phyloP scores from a whole-genome alignment of 257 asterid species.

The Nicotiana paniculata region DNA sequence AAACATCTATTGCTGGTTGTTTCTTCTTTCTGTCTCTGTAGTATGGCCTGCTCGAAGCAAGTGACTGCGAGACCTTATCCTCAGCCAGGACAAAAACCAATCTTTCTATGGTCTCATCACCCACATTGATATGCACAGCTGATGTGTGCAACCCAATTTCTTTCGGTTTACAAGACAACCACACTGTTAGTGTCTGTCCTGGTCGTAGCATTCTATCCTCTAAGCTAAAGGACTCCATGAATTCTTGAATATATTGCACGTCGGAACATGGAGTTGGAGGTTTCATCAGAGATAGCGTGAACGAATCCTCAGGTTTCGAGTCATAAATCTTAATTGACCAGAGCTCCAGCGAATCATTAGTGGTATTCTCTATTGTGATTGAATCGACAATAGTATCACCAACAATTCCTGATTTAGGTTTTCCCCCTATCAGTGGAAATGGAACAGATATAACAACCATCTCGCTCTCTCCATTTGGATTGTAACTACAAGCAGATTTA shows the following conservation, averaged over 20 bases:
- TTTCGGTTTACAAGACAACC: slow-evolving; percentile 93
- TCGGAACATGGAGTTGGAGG: slow-evolving; percentile 71
- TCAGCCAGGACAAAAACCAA: slow-evolving; percentile 70
- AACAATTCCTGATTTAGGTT: slow-evolving; percentile 59
- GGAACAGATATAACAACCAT: slow-evolving; percentile 61
- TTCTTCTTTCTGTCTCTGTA: slow-evolving; percentile 48
- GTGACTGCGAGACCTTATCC: slow-evolving; percentile 66
- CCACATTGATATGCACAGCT: slow-evolving; percentile 69
- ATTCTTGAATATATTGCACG: slow-evolving; percentile 36
- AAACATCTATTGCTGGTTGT: slow-evolving; percentile 29
- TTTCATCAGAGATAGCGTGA: slow-evolving; percentile 66
- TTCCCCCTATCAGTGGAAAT: slow-evolving; percentile 50
- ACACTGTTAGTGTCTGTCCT: slow-evolving; percentile 41
- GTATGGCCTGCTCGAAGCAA: slow-evolving; percentile 63
- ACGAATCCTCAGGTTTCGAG: slow-evolving; percentile 72
- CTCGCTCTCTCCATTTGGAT: slow-evolving; percentile 60
- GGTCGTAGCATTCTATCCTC: slow-evolving; percentile 60
- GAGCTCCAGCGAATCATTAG: slow-evolving; percentile 45
- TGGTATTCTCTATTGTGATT: slow-evolving; percentile 48
- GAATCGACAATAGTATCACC: slow-evolving; percentile 58
- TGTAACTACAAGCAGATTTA: slow-evolving; percentile 49
- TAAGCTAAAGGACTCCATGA: slow-evolving; percentile 50
- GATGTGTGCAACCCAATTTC: slow-evolving; percentile 72
- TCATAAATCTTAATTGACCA: slow-evolving; percentile 80
- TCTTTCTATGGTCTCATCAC: slow-evolving; percentile 73